phyloP scores from a whole-genome alignment of 1,284 basidiomycete species.

The Ganoderma sinense region DNA sequence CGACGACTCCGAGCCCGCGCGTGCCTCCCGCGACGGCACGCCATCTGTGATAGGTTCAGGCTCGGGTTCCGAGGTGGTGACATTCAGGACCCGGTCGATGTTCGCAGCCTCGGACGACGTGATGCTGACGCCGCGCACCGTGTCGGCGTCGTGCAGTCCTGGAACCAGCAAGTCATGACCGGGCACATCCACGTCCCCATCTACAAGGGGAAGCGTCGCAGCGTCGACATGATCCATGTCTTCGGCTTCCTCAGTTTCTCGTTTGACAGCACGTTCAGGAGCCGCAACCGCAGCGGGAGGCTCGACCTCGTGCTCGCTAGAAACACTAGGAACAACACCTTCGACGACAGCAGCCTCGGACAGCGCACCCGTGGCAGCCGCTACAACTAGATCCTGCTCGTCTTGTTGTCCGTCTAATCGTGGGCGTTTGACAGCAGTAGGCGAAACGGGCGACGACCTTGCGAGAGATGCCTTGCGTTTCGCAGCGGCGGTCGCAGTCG shows the following conservation, averaged over 20 bases:
- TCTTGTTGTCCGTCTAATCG: constrained; percentile 16
- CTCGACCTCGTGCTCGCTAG: background rate
- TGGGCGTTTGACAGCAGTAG: constrained; percentile 14
- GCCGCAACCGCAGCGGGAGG: background rate
- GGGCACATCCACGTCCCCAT: background rate
- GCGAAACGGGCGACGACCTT: background rate
- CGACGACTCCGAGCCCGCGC: background rate
- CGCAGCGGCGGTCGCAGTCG: background rate
- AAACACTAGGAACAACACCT: background rate
- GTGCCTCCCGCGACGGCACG: background rate
- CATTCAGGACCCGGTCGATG: constrained; percentile 13
- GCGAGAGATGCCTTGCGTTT: constrained; percentile 18
- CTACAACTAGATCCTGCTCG: background rate
- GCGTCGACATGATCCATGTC: background rate
- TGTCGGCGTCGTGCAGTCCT: background rate
- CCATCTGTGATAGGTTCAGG: background rate
- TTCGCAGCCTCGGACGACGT: constrained; percentile 22
- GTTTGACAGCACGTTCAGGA: background rate
- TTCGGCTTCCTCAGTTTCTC: background rate
- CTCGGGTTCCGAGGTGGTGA: background rate
- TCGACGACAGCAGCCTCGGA: background rate
- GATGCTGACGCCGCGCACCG: constrained; percentile 12
- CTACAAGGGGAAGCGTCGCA: background rate
- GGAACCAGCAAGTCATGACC: background rate
- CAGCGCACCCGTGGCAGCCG: background rate